Base-by-base conservation (phyloP, 352 stramenopile genomes). In the Globisporangium lucens region DNA sequence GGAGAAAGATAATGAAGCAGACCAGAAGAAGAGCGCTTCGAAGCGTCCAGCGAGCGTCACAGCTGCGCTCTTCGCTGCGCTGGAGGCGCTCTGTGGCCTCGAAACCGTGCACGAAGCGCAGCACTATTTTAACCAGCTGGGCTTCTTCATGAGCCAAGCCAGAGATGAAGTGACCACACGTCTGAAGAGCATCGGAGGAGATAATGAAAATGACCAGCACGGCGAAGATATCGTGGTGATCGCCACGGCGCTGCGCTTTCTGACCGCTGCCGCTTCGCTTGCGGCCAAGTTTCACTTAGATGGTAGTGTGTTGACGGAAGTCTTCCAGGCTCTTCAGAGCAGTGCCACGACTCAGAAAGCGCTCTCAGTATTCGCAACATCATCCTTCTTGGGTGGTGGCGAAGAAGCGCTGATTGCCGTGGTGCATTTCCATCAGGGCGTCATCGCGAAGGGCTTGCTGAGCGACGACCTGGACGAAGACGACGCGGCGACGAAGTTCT, bases 231-330 rank as follows among this genome's bases (percentile, higher is more conserved):
- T 68, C 2, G 56, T 75, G 7, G 41, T 83, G 2, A n/a, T 81
- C 20, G 62, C 71, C 0, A 77, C 79, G 1, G 70, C 75, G 13
- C 57, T 93, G 27, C 74, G 80, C 41, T 91, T 93, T 51, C 67
- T 93, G 7, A 68, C 74, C 4, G 67, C 72, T 10, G 73, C 70
- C 10, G 70, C 64, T 8, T 20, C 51, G 3, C 75, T 90, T 13
- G 80, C 73, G 33, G 63, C 13, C n/a, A 91, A 91, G 59, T 90
- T 87, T 63, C 79, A 81, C 22, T 61, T 93, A 22, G 69, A 93
- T 15, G 70, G 62, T 13, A 53, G 43, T 15, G 27, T 65, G 2
- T 56, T 88, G 15, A 49, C 65, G 3, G 64, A 80, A 36, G 73
- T 87, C 6, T 67, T 80, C n/a, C 56, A 75, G 46, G 20, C 66